Conservation (phyloP, 176 grass and related monocot species). For the Zoysia japonica region DNA sequence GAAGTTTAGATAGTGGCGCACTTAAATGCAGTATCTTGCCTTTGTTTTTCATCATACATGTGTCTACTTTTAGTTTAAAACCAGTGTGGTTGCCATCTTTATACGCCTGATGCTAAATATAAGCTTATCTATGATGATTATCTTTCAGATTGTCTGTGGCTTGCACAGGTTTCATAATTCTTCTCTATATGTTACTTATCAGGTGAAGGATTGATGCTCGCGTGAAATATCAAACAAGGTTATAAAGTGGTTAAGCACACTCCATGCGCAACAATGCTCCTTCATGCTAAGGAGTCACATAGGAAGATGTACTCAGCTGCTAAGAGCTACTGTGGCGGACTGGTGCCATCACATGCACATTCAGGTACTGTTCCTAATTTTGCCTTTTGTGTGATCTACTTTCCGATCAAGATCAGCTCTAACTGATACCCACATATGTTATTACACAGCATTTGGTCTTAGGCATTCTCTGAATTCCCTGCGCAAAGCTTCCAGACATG, state of each 20-base stretch:
- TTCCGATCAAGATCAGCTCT: background rate
- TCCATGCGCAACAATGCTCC: slow-evolving; percentile 43
- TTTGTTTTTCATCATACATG: background rate
- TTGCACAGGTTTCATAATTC: background rate
- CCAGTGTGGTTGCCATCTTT: background rate
- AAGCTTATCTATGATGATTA: no score
- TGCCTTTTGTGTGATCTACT: background rate
- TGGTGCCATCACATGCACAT: background rate
- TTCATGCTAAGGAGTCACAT: slow-evolving; percentile 41
- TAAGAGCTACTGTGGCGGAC: slow-evolving; percentile 27
- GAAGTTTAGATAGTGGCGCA: background rate
- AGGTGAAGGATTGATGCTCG: background rate
- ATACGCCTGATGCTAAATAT: no score
- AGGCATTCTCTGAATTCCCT: no score
- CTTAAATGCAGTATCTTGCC: background rate
- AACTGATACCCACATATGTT: background rate
- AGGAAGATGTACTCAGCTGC: slow-evolving; percentile 53
- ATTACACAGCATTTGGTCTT: no score
- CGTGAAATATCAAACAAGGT: background rate
- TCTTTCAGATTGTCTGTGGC: background rate
- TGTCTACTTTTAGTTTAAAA: background rate
- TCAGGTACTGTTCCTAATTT: slow-evolving; percentile 37
- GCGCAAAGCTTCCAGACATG: no score
- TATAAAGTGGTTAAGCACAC: background rate
- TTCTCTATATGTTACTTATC: background rate